Percentiles rank a stretch among this genome's conserved stretches.
These are phyloP conservation scores for Coleophoma eucalyptorum DNA, from an alignment of 2,329 filamentous ascomycete genomes.

Conservation along the genomic window DNA sequence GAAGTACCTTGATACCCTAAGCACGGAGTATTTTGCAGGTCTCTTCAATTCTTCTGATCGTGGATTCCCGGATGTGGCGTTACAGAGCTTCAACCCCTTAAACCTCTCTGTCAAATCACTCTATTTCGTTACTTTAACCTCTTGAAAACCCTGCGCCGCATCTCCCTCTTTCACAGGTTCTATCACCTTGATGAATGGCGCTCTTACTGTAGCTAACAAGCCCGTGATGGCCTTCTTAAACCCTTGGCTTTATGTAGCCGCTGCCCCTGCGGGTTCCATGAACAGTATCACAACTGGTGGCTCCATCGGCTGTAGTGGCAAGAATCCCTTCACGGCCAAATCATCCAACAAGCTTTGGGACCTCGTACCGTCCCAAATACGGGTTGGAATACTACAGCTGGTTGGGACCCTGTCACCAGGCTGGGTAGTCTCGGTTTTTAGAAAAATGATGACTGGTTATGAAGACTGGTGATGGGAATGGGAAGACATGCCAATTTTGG, in stretches of 20 bases:
- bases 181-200: constrained; percentile 57
- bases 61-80: constrained; percentile 44
- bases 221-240: constrained; percentile 32
- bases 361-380: neutral
- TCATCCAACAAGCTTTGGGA: neutral
- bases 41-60: constrained; percentile 27
- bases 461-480: neutral
- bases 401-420: constrained; percentile 22
- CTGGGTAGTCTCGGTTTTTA: constrained; percentile 14
- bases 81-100: constrained; percentile 51
- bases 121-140: neutral
- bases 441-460: neutral
- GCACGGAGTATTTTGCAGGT: neutral
- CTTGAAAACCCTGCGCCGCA: too few relatives aligned
- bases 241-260: constrained; percentile 32
- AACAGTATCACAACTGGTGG: constrained; percentile 31
- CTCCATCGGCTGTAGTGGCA: constrained; percentile 27
- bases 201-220: constrained; percentile 46
- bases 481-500: too few relatives aligned
- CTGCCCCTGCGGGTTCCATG: constrained; percentile 28
- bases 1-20: constrained; percentile 33
- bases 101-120: neutral
- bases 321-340: neutral
- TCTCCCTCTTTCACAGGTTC: constrained; percentile 53
- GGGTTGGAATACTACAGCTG: constrained; percentile 9